Evolutionary conservation across 164 flowering plant genomes (phyloP).

Genomic region (Stephania yunnanensis): DNA sequence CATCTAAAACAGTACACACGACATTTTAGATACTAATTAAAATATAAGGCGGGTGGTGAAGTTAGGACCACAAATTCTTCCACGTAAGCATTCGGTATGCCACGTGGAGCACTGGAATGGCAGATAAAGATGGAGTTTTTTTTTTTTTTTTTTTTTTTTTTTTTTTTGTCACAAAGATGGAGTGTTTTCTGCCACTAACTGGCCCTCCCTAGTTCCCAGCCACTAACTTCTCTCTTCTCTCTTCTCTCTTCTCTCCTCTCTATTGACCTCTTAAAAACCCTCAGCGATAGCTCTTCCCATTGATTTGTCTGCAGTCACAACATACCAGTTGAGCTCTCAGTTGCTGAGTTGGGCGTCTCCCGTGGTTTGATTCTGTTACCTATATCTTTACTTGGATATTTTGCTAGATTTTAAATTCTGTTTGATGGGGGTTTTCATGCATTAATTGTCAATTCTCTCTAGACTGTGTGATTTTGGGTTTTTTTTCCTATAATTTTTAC

Average conservation of each 20-base stretch:
- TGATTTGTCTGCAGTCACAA: too few relatives aligned
- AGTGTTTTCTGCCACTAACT: background rate
- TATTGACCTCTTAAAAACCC: background rate
- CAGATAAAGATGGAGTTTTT: slow-evolving; percentile 1
- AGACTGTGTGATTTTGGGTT: background rate
- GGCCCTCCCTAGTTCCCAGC: background rate
- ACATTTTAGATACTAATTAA: too few relatives aligned
- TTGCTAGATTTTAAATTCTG: too few relatives aligned
- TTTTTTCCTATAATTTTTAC: too few relatives aligned
- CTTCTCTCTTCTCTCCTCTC: background rate
- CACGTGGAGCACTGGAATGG: background rate
- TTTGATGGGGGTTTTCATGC: background rate
- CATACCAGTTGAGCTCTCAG: too few relatives aligned
- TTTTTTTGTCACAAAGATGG: background rate
- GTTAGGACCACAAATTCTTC: background rate
- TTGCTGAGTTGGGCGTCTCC: background rate
- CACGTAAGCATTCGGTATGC: background rate
- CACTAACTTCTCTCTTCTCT: background rate
- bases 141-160: background rate
- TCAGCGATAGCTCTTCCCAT: too few relatives aligned
- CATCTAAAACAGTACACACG: too few relatives aligned
- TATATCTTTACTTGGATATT: background rate
- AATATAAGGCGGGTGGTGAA: background rate
- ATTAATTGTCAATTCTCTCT: background rate
- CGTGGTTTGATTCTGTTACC: background rate